phyloP scores from a whole-genome alignment of 139 green algal genomes.

The Yamagishiella unicocca region DNA sequence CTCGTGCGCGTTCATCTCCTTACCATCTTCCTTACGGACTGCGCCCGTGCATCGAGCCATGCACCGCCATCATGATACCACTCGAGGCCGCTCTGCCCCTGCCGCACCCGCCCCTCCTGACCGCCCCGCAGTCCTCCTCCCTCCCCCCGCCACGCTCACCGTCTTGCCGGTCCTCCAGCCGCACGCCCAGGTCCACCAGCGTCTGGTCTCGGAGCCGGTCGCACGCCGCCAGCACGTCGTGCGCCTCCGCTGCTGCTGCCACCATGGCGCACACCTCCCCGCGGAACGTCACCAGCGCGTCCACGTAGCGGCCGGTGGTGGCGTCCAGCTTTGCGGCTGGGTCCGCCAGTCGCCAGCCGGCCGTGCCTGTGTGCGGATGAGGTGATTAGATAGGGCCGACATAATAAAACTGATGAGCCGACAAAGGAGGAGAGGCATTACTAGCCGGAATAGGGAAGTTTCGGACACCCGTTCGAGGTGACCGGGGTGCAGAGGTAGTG shows the following conservation, averaged over 20 bases:
- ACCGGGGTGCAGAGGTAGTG: too few relatives aligned
- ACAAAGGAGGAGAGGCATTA: too few relatives aligned
- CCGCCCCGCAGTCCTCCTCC: background rate
- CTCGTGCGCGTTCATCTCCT: too few relatives aligned
- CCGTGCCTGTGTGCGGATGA: background rate
- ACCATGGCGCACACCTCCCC: conserved; percentile 54
- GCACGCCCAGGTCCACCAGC: conserved; percentile 91
- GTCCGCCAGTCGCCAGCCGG: background rate
- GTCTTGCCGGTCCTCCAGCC: conserved; percentile 91
- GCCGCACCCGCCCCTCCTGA: background rate
- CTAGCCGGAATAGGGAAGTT: too few relatives aligned
- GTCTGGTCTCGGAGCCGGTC: conserved; percentile 88
- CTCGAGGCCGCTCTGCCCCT: too few relatives aligned
- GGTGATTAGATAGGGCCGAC: too few relatives aligned
- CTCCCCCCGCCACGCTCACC: conserved; percentile 54
- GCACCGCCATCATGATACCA: too few relatives aligned
- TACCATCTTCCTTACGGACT: too few relatives aligned
- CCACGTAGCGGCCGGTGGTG: conserved; percentile 64
- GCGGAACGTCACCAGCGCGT: conserved; percentile 86
- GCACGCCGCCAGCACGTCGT: conserved; percentile 77
- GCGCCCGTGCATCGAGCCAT: too few relatives aligned
- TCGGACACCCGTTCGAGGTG: too few relatives aligned
- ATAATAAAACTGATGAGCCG: too few relatives aligned
- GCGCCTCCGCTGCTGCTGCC: conserved; percentile 30
- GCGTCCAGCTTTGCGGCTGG: background rate